Base-by-base conservation (phyloP, 371 early-diverging fungal genomes). In the Mucor piriformis region DNA sequence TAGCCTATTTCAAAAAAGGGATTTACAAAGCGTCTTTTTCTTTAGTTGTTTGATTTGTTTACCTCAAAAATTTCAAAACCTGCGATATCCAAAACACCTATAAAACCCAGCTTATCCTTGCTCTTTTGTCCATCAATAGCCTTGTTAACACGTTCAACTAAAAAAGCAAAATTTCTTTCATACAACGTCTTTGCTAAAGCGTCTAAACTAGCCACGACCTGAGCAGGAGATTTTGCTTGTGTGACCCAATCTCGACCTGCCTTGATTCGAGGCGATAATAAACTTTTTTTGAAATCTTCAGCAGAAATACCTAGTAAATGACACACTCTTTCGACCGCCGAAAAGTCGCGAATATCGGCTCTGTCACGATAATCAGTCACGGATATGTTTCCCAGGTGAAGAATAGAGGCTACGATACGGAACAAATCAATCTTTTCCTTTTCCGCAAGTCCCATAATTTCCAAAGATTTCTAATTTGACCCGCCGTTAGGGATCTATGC, bases 81-180 rank as follows among this genome's bases (percentile, higher is more conserved):
- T 32, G 99, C 99, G 78, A 99, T 99, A 87, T 99, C 99, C 11
- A 99, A 77, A 8, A 99, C 98, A 38, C 99, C 99, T 67, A 99
- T 99, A 63, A 95, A 99, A 0, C 53, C 68, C 23, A 67, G 16
- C 29, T 70, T 69, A 23, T 72, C 69, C 34, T 55, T 51, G 2
- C 85, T 84, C 16, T 86, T 74, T 0, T 88, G 85, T 7, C 88
- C 82, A 69, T 92, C 89, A 54, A 99, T 85, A 0, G 95, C 91
- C 16, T 68, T 66, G 71, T 99, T 99, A 67, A 99, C 92, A 3
- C 94, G 79, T 16, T 82, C 83, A 33, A 99, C 94, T 18, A 99
- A 79, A 53, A 80, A 82, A 33, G 93, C 92, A 87, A 99, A 99
- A 87, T 97, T 94, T 42, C 98, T 85, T 77, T 99, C 99, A 74